Base-by-base conservation (phyloP, 2,329 filamentous ascomycete species). In the Colletotrichum filicis region DNA sequence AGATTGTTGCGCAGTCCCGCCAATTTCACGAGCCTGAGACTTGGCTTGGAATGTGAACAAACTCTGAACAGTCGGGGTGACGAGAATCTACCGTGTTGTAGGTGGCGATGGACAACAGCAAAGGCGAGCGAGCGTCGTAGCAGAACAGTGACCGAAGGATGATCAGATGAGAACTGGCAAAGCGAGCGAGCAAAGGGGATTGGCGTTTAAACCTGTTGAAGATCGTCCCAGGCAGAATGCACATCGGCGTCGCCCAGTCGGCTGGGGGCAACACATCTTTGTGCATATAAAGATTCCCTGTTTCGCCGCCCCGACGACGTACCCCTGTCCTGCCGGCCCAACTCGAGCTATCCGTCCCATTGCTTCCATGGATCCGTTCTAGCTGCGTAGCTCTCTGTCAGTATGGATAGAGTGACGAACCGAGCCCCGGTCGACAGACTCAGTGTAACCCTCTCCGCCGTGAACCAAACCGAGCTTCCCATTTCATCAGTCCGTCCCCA, bases 171-270 rank as follows among this genome's bases (percentile, higher is more conserved):
- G 28, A 58, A 32, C 32, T 42, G 58, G 14, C 14, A 58, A 24
- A 66, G 16, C 56, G 49, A 42, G 24, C 22, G 68, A 66, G 68
- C 68, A 59, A n/a, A 74, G 59, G 68, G 53, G 62, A 74, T 71
- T 67, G 68, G 71, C 71, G 71, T 73, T 73, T 73, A 73, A 73
- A 73, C 71, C 71, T 66, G 61, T 73, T 66, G 66, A 73, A 71
- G 71, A 72, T 74, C 56, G 59, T 74, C 62, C 67, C 55, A 70
- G 66, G 59, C 66, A 73, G 69, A 28, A 59, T 70, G 60, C 70
- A 70, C 55, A 52, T 60, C 37, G 70, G 42, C 55, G 71, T 62
- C 56, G 56, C 63, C 55, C 62, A 62, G 52, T 37, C 35, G 49
- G 61, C 71, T 72, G 62, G 68, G 61, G 68, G 30, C 22, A 59